A percentile compares a stretch with the other conserved stretches of the same genome.
phyloP scores from a whole-genome alignment of 2,329 filamentous ascomycete species.

The Fusarium oligoseptatum region DNA sequence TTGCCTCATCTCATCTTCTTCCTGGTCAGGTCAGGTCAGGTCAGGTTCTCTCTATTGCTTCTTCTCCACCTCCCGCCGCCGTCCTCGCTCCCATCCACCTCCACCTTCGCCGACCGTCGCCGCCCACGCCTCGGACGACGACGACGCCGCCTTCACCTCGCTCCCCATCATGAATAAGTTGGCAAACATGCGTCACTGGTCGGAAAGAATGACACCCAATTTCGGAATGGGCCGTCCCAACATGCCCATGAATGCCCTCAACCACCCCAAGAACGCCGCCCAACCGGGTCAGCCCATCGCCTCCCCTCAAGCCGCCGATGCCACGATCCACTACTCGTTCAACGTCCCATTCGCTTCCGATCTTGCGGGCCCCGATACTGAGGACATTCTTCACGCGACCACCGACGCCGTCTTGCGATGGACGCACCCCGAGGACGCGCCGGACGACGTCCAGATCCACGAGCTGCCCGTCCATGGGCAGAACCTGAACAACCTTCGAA shows the following conservation, averaged over 20 bases:
- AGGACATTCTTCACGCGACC: conserved; percentile 95
- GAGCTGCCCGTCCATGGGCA: conserved; percentile 92
- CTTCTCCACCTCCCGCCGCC: conserved; percentile 38
- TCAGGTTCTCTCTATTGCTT: conserved; percentile 29
- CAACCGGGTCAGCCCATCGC: conserved; percentile 69
- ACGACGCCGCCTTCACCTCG: conserved; percentile 37
- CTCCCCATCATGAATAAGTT: conserved; percentile 75
- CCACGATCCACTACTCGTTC: conserved; percentile 92
- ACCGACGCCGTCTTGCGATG: conserved; percentile 89
- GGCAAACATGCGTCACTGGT: conserved; percentile 80
- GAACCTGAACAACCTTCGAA: conserved; percentile 84
- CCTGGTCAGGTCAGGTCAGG: not conserved
- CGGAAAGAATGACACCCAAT: conserved; percentile 76
- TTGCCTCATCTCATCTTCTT: conserved; percentile 33
- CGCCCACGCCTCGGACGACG: conserved; percentile 47
- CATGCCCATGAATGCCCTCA: conserved; percentile 68
- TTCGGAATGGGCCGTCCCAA: conserved; percentile 74
- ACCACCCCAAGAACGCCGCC: conserved; percentile 69
- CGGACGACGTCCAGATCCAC: conserved; percentile 86
- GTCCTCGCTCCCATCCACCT: conserved; percentile 28
- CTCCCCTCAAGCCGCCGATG: conserved; percentile 78
- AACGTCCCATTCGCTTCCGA: conserved; percentile 97
- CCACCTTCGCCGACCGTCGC: conserved; percentile 46
- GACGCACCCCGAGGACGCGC: conserved; percentile 90
- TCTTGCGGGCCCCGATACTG: conserved; percentile 89